Evolutionary conservation across 2,329 filamentous ascomycete species (phyloP).

Genomic region (Decorospora gaudefroyi): DNA sequence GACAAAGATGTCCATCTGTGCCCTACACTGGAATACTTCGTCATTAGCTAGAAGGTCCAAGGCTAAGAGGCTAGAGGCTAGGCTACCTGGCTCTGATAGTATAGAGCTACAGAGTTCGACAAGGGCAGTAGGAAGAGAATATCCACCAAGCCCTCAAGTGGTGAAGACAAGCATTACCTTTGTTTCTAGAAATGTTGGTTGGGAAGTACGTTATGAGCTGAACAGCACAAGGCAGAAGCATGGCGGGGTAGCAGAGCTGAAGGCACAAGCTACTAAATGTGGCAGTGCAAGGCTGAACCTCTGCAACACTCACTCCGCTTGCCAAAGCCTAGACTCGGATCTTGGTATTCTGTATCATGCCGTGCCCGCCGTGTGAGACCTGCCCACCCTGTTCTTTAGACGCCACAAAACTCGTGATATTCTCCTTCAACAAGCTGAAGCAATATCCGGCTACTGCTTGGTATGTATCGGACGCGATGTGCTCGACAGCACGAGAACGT

Average conservation of each 20-base stretch:
- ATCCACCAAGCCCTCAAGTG: too few relatives aligned
- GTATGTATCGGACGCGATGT: constrained; percentile 12
- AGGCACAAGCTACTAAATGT: neutral
- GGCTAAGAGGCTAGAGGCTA: neutral
- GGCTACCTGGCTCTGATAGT: neutral
- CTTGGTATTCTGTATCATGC: too few relatives aligned
- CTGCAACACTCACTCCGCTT: constrained; percentile 13
- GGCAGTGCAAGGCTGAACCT: constrained; percentile 7
- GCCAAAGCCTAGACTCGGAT: constrained; percentile 19
- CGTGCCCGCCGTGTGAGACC: constrained; percentile 9
- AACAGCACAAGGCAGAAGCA: neutral
- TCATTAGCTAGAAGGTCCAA: neutral
- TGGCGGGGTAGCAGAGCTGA: neutral
- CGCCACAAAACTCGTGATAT: neutral
- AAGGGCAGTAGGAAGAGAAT: too few relatives aligned
- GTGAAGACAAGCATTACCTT: too few relatives aligned
- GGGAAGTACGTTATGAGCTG: too few relatives aligned
- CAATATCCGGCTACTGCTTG: constrained; percentile 12
- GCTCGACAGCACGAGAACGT: constrained; percentile 14
- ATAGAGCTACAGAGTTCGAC: too few relatives aligned
- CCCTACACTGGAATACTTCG: neutral
- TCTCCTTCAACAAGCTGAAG: constrained; percentile 12
- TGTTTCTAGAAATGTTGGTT: too few relatives aligned
- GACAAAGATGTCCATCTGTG: too few relatives aligned
- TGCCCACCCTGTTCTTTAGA: constrained; percentile 4